These are phyloP conservation scores for Lactarius sanguifluus DNA, from an alignment of 768 basidiomycete genomes.

Conservation along the genomic window DNA sequence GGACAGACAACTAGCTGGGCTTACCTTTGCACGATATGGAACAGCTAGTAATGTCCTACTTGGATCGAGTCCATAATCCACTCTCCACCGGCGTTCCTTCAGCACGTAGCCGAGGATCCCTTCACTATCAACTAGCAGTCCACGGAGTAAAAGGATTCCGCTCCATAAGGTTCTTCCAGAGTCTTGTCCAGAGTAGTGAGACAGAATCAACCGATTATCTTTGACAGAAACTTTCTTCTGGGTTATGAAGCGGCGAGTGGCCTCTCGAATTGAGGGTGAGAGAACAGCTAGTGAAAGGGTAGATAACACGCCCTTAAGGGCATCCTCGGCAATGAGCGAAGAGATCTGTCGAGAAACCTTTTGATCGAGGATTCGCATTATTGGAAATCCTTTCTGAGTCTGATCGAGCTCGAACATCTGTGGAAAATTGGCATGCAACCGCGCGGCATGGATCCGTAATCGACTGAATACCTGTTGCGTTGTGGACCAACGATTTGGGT, in stretches of 20 bases:
- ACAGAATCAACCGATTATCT: not conserved
- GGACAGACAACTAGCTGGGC: not conserved
- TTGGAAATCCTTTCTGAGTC: conserved; percentile 3
- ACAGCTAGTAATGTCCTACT: conserved; percentile 48
- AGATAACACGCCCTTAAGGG: not conserved
- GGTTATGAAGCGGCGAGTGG: conserved; percentile 4
- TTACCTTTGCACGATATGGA: conserved; percentile 46
- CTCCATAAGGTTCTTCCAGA: conserved; percentile 35
- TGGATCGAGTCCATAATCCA: conserved; percentile 49
- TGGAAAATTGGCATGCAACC: not conserved
- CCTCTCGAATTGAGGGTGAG: not conserved
- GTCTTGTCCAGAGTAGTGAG: too few relatives aligned
- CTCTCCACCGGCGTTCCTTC: conserved; percentile 46
- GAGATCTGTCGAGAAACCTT: too few relatives aligned
- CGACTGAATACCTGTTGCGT: conserved; percentile 42
- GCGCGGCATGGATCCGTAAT: conserved; percentile 27
- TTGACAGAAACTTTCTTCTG: not conserved
- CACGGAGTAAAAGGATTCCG: conserved; percentile 45
- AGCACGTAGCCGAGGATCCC: conserved; percentile 44
- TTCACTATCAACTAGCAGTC: conserved; percentile 39
- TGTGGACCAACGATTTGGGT: conserved; percentile 45
- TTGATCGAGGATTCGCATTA: conserved; percentile 10
- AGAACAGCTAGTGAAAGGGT: not conserved
- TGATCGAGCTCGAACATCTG: conserved; percentile 8
- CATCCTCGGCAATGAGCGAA: conserved; percentile 7